These are phyloP conservation scores for Aspergillus sp. DNA, from an alignment of 2,329 filamentous ascomycete species.

Conservation along the genomic window DNA sequence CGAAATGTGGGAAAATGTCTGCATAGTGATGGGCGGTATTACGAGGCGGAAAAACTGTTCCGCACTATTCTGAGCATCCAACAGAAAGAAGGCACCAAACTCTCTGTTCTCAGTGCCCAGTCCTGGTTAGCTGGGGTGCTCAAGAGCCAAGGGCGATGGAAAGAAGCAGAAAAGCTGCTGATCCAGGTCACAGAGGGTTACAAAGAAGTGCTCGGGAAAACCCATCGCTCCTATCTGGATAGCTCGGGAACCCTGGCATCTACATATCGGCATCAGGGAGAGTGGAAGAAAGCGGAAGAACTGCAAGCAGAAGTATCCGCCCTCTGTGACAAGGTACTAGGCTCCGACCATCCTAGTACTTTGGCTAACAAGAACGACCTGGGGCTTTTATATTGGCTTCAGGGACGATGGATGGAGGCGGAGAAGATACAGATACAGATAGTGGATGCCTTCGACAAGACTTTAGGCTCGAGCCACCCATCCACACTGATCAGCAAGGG, in stretches of 20 bases:
- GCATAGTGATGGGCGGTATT: slow-evolving; percentile 13
- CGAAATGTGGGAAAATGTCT: slow-evolving; percentile 10
- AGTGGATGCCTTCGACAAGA: not conserved
- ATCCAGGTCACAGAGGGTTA: not conserved
- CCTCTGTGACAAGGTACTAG: not conserved
- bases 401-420: slow-evolving; percentile 2
- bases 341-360: not conserved
- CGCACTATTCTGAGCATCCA: not conserved
- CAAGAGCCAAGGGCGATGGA: too few species aligned
- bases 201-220: not conserved
- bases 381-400: not conserved
- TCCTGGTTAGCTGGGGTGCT: too few species aligned
- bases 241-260: not conserved
- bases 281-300: not conserved
- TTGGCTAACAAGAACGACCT: not conserved
- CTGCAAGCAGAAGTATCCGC: not conserved
- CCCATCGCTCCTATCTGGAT: not conserved
- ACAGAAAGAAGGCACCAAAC: not conserved
- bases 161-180: not conserved
- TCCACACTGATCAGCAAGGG: not conserved
- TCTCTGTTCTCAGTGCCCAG: too few species aligned
- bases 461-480: slow-evolving; percentile 1
- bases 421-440: not conserved
- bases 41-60: slow-evolving; percentile 12
- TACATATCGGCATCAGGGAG: not conserved